phyloP scores from a whole-genome alignment of 2,329 filamentous ascomycete species.

The Fonsecaea monophora region DNA sequence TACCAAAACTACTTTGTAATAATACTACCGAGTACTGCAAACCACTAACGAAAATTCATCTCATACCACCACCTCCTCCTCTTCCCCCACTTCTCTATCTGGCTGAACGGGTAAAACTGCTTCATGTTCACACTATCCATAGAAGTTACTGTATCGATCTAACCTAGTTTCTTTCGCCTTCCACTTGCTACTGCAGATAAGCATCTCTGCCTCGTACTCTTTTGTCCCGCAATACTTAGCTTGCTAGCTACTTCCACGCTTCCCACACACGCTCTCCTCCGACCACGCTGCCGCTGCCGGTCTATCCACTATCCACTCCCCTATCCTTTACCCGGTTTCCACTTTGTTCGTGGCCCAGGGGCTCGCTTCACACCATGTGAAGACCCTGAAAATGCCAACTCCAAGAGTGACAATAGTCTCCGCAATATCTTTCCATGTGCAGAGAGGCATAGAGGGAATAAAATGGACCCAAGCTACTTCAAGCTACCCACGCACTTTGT shows the following conservation, averaged over 20 bases:
- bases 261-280: background rate
- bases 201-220: background rate
- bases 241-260: no score
- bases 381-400: background rate
- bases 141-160: background rate
- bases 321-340: background rate
- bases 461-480: background rate
- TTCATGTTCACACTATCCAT: background rate
- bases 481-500: background rate
- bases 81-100: background rate
- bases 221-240: no score
- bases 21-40: no score
- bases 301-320: background rate
- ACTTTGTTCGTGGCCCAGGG: background rate
- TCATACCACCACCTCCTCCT: background rate
- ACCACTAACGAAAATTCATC: background rate
- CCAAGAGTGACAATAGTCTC: background rate
- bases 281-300: background rate
- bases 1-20: no score
- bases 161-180: background rate
- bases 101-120: no score
- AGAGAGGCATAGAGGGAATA: background rate
- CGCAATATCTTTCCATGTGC: conserved; percentile 3
- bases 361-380: background rate
- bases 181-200: background rate